These are phyloP conservation scores for Stachybotrys chlorohalonatus DNA, from an alignment of 2,329 filamentous ascomycete species.

Conservation along the genomic window DNA sequence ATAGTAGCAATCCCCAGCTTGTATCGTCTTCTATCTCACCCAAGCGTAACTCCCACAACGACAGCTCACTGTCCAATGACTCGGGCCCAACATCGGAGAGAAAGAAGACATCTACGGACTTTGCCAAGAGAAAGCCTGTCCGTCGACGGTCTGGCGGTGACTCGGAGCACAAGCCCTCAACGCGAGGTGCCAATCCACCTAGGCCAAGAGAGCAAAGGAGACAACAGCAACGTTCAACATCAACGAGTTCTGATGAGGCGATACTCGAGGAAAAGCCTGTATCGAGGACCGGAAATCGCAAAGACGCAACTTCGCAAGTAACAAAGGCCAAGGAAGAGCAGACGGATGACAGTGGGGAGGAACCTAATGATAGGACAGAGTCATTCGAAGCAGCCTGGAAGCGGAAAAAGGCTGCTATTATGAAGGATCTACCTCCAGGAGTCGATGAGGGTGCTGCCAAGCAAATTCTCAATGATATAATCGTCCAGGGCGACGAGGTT, in stretches of 20 bases:
- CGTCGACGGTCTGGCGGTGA: constrained; percentile 6
- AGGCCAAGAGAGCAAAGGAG: constrained; percentile 10
- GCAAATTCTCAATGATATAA: constrained; percentile 92
- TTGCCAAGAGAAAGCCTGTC: constrained; percentile 8
- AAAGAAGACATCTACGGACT: constrained; percentile 6
- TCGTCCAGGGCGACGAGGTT: constrained; percentile 89
- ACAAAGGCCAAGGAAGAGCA: constrained; percentile 13
- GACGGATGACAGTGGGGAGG: constrained; percentile 36
- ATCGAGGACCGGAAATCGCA: constrained; percentile 3
- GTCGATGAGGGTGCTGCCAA: constrained; percentile 76
- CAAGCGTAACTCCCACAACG: constrained; percentile 6
- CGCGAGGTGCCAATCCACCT: constrained; percentile 8
- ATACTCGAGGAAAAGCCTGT: constrained; percentile 12
- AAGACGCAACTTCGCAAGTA: constrained; percentile 10
- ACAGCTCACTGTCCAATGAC: constrained; percentile 10
- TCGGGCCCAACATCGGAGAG: constrained; percentile 11
- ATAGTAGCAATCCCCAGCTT: constrained; percentile 5
- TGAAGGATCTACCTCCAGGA: constrained; percentile 72
- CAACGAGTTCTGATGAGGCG: constrained; percentile 17
- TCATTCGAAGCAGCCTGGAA: constrained; percentile 36
- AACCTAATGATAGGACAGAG: constrained; percentile 32
- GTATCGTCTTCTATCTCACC: constrained; percentile 8
- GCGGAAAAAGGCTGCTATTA: constrained; percentile 50
- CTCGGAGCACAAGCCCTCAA: constrained; percentile 5
- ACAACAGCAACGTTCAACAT: constrained; percentile 11